Percentiles rank a stretch among this genome's conserved stretches.
These are phyloP conservation scores for Phaeoacremonium minimum DNA, from an alignment of 2,329 filamentous ascomycete genomes.

Conservation along the genomic window DNA sequence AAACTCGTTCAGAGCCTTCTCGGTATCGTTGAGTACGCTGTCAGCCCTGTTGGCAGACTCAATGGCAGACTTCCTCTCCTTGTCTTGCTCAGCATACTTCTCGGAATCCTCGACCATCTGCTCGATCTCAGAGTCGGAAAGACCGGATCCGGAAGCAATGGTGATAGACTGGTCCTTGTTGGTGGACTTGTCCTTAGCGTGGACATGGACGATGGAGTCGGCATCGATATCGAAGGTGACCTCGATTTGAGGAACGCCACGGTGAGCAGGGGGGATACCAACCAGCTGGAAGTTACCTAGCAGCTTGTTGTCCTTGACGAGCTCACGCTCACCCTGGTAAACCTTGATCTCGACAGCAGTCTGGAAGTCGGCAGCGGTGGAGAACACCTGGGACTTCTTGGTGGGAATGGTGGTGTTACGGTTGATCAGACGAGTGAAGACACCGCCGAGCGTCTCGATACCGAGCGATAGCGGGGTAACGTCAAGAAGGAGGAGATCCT, in stretches of 20 bases:
- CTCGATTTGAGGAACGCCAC: constrained; percentile 93
- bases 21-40: constrained; percentile 92
- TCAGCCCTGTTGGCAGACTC: constrained; percentile 97
- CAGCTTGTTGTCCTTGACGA: constrained; percentile 97
- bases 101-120: constrained; percentile 97
- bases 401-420: constrained; percentile 98
- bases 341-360: constrained; percentile 99
- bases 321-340: constrained; percentile 99
- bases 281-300: constrained; percentile 99
- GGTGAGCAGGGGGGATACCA: constrained; percentile 92
- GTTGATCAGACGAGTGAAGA: constrained; percentile 97
- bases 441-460: constrained; percentile 97
- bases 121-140: constrained; percentile 91
- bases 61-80: constrained; percentile 93
- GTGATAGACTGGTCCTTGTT: constrained; percentile 99
- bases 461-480: constrained; percentile 94
- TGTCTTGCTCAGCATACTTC: constrained; percentile 91
- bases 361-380: constrained; percentile 96
- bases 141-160: constrained; percentile 94
- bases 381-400: constrained; percentile 99
- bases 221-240: constrained; percentile 99
- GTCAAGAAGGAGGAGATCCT: constrained; percentile 90
- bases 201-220: constrained; percentile 95
- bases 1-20: constrained; percentile 96
- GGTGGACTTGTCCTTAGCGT: constrained; percentile 98